A percentile compares a stretch with the other conserved stretches of the same genome.
These are phyloP conservation scores for Cardamine chenopodiifolia DNA, from an alignment of 345 rosid species.

Conservation along the genomic window DNA sequence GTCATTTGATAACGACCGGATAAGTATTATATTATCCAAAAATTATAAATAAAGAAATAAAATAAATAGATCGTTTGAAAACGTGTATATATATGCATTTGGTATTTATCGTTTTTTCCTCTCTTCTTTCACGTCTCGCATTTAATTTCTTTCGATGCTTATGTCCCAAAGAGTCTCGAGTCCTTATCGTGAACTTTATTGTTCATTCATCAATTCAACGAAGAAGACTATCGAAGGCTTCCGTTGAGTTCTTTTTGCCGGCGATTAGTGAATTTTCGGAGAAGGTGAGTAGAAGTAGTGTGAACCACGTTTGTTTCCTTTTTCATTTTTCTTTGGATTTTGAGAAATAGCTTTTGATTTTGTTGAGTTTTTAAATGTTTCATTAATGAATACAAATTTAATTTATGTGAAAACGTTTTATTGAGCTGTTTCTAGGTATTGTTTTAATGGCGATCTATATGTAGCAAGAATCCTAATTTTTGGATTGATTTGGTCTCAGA, in stretches of 20 bases:
- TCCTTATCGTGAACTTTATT: conserved; percentile 27
- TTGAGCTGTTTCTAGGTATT: conserved; percentile 18
- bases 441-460: conserved; percentile 5
- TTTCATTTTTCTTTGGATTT: not conserved
- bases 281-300: conserved; percentile 18
- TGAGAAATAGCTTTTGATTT: conserved; percentile 7
- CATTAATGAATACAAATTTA: not conserved
- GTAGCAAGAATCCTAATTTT: conserved; percentile 7
- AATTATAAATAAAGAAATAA: not conserved
- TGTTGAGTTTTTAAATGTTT: not conserved
- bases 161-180: conserved; percentile 28
- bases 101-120: conserved; percentile 8
- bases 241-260: not conserved
- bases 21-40: not conserved
- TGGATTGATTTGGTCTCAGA: not conserved
- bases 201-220: conserved; percentile 13
- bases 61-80: conserved; percentile 32
- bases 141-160: conserved; percentile 16
- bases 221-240: not conserved
- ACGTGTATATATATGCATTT: conserved; percentile 41
- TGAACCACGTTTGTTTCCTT: not conserved
- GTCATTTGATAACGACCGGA: not conserved
- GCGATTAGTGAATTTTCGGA: conserved; percentile 6
- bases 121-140: conserved; percentile 21
- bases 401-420: not conserved